phyloP scores from a whole-genome alignment of 2,329 filamentous ascomycete species.

The Sarocladiaceae sp. region DNA sequence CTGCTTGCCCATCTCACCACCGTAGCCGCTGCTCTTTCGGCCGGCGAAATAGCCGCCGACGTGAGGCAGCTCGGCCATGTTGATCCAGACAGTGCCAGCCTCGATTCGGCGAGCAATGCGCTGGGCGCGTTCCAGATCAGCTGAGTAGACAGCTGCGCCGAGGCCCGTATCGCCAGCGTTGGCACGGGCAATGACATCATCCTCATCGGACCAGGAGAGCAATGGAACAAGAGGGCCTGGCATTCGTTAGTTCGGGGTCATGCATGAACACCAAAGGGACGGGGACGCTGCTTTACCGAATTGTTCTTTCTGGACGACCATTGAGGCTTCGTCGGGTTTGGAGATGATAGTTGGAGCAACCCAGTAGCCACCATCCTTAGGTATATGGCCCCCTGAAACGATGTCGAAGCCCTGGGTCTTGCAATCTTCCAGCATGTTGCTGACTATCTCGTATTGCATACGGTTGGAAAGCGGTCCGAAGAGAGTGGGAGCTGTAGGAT shows the following conservation, averaged over 20 bases:
- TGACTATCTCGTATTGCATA: constrained; percentile 47
- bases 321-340: constrained; percentile 41
- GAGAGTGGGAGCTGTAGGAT: constrained; percentile 17
- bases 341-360: constrained; percentile 51
- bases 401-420: constrained; percentile 25
- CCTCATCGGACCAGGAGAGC: constrained; percentile 52
- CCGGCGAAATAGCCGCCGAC: constrained; percentile 1
- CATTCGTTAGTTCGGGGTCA: neutral
- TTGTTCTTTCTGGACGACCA: constrained; percentile 46
- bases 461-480: constrained; percentile 56
- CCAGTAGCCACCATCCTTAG: constrained; percentile 41
- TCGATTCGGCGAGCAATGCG: constrained; percentile 46
- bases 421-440: constrained; percentile 44
- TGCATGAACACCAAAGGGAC: neutral
- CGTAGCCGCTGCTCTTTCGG: constrained; percentile 12
- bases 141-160: constrained; percentile 47
- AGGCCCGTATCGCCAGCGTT: constrained; percentile 45
- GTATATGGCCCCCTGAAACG: neutral
- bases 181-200: constrained; percentile 46
- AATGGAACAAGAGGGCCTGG: constrained; percentile 50
- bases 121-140: constrained; percentile 40
- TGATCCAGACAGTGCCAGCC: constrained; percentile 51
- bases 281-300: constrained; percentile 21
- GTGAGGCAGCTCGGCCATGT: constrained; percentile 20
- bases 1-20: constrained; percentile 3